phyloP scores from a whole-genome alignment of 73 alveolate species.

The Paramecium pentaurelia region DNA sequence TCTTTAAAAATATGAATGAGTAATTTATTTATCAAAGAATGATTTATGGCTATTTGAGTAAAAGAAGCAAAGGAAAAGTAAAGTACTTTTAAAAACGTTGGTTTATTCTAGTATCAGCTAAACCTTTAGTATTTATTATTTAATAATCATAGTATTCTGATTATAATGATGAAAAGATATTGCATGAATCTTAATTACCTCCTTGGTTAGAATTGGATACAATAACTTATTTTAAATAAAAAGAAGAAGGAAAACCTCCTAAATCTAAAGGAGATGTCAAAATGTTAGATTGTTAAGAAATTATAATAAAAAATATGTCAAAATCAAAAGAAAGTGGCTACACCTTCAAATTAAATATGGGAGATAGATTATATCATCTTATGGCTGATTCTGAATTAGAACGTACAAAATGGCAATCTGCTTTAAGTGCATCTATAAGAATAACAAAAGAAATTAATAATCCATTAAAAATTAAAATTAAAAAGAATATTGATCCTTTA shows the following conservation, averaged over 20 bases:
- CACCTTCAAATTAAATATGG: conserved; percentile 72
- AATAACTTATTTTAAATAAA: conserved; percentile 64
- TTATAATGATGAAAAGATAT: conserved; percentile 67
- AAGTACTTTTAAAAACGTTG: conserved; percentile 77
- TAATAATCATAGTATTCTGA: conserved; percentile 12
- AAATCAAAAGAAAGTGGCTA: conserved; percentile 78
- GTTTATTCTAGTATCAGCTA: conserved; percentile 74
- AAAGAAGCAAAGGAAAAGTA: conserved; percentile 78
- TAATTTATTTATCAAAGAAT: conserved; percentile 61
- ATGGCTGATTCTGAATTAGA: conserved; percentile 74
- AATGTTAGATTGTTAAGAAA: conserved; percentile 62
- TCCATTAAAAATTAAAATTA: conserved; percentile 35
- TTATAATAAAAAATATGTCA: conserved; percentile 73
- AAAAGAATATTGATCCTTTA: conserved; percentile 50
- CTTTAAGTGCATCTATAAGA: conserved; percentile 26
- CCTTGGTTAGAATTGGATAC: conserved; percentile 81
- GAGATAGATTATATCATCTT: conserved; percentile 71
- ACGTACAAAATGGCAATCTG: conserved; percentile 64
- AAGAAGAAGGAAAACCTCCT: conserved; percentile 65
- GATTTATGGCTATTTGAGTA: conserved; percentile 77
- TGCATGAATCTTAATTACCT: conserved; percentile 72
- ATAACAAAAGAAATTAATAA: conserved; percentile 49
- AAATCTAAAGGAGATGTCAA: conserved; percentile 69
- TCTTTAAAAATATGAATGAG: conserved; percentile 54
- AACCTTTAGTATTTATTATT: conserved; percentile 71